Evolutionary conservation across 768 basidiomycete genomes (phyloP), one percentile per base, ranked within the genome.

Genomic region (Leccinum fibrillosum): DNA sequence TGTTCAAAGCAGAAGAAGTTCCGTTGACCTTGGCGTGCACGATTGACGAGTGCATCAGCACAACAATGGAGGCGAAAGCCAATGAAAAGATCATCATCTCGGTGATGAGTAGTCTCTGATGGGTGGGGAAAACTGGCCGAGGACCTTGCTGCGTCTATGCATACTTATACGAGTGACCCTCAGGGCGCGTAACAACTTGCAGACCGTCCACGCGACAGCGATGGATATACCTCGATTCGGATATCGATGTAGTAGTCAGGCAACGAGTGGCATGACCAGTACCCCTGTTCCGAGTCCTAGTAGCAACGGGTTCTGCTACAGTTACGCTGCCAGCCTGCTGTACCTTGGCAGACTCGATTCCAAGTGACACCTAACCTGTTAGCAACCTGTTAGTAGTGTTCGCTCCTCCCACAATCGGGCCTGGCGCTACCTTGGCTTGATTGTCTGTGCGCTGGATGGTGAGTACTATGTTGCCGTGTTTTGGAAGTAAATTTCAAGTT

Each of bases 1-100:
- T 62, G 65, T 80, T 71, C 11, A 80, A 61, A 42, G 55, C n/a
- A 30, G 58, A 37, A 7, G 45, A 37, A 7, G 45, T 51, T n/a
- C n/a, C 44, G 54, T 37, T 25, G 12, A 42, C 51, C 55, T n/a
- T 9, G n/a, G 17, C 39, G n/a, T 48, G 52, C 10, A n/a, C 57
- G 23, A 47, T 28, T 10, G 47, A 26, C 7, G 28, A 30, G 26
- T 56, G 48, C 32, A 37, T 19, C 30, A 61, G 37, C 25, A 56
- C 47, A 42, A 56, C 35, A 26, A 66, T n/a, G 1, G 21, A 45
- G 35, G 42, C 34, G 42, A 64, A 23, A 49, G 28, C 28, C 19
- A 66, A 28, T 8, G 48, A 26, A 8, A 61, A 21, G 50, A 58
- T 44, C 23, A 34, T 56, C 39, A 34, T 56, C 42, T 55, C 2